These are phyloP conservation scores for Hyaloperonospora brassicae DNA, from an alignment of 352 stramenopile genomes.

Conservation along the genomic window DNA sequence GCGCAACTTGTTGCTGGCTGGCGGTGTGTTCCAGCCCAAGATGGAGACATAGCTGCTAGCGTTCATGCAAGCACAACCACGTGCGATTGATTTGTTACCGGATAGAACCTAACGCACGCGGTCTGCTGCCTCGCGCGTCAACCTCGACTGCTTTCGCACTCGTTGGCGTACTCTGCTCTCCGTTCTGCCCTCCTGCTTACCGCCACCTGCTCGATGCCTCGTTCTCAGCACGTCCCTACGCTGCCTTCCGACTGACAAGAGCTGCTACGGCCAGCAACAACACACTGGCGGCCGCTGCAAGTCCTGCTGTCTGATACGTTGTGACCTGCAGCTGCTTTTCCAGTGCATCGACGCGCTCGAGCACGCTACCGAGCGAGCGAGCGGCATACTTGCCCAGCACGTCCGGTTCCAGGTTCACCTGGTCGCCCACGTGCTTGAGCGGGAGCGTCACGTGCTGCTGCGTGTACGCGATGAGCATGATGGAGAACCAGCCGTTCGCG, in stretches of 20 bases:
- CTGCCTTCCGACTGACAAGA: constrained; percentile 24
- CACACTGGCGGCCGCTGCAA: constrained; percentile 28
- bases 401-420: constrained; percentile 89
- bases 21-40: constrained; percentile 61
- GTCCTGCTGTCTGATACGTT: constrained; percentile 19
- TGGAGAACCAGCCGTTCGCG: constrained; percentile 90
- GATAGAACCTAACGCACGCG: constrained; percentile 20
- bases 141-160: too few species aligned
- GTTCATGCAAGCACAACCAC: constrained; percentile 4
- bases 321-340: constrained; percentile 43
- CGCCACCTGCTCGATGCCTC: neutral
- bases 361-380: constrained; percentile 56
- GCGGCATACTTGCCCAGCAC: constrained; percentile 89
- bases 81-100: constrained; percentile 10
- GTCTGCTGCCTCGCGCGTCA: constrained; percentile 1
- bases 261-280: constrained; percentile 18
- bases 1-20: constrained; percentile 71
- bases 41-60: constrained; percentile 32
- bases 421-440: constrained; percentile 81
- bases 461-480: constrained; percentile 98
- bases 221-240: constrained; percentile 1
- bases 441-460: constrained; percentile 95
- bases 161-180: too few species aligned
- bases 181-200: too few species aligned
- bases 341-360: constrained; percentile 50